Evolutionary conservation across 257 asterid genomes (phyloP), one percentile per base, ranked within the genome.

Genomic region (Forsythia viridissima): DNA sequence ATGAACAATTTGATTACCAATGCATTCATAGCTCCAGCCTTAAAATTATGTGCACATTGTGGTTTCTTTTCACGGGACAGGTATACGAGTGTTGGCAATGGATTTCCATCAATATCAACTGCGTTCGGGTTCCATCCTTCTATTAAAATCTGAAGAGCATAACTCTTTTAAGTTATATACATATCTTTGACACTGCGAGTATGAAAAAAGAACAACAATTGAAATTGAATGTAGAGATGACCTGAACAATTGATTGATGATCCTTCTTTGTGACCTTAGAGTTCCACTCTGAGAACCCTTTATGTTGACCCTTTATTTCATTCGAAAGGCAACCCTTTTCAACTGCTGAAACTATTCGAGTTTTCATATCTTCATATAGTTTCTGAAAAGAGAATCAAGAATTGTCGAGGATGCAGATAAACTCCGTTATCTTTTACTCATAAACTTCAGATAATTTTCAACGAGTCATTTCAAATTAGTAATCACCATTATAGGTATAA

Each of bases 231-330:
- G 48, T 11, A 30, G 36, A 9, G n/a, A 24, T 40, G 76, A 91
- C 97, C 93, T 89, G 92, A 82, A 93, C 93, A 51, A 93, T 90
- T 2, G 97, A 86, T 13, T 87, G 98, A 70, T 92, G 97, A 83
- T 93, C 88, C 65, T 86, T 87, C 82, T 87, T 90, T 46, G 86
- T 77, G 37, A 77, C 65, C 77, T 78, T 72, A 3, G 87, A 79
- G 55, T 79, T 80, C 98, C 97, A 91, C 41, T 89, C 94, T 2
- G 78, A 48, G 75, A 91, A 93, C 63, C 97, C 94, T 80, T 88
- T 86, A 76, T 90, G 92, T 3, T 81, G 80, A 69, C 59, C 77
- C 84, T 77, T 89, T 12, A 84, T 73, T 70, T 87, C 89, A n/a
- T 72, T 7, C 6, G 89, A 71, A 37, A 92, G 40, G 52, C 38